Percentiles rank a stretch among this genome's conserved stretches.
phyloP scores from a whole-genome alignment of 805 yeast species.

The Hanseniaspora pseudoguilliermondii region DNA sequence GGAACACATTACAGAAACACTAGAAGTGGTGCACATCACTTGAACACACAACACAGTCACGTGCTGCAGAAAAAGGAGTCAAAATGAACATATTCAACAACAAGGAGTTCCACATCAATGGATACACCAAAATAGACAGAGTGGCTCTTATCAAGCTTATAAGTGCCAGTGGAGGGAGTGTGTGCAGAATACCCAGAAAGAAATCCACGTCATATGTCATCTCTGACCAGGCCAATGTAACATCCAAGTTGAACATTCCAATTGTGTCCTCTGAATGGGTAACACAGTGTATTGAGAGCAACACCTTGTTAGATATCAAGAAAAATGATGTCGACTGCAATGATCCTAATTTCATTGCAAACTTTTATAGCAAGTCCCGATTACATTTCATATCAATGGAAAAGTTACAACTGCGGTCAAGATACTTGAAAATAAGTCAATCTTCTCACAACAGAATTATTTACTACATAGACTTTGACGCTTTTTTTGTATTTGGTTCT shows the following conservation, averaged over 20 bases:
- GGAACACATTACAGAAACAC: too few relatives aligned
- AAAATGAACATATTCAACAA: constrained; percentile 36
- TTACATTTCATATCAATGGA: constrained; percentile 79
- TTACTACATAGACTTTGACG: constrained; percentile 83
- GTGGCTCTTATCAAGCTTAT: constrained; percentile 57
- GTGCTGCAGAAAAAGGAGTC: too few relatives aligned
- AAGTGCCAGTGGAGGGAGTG: constrained; percentile 66
- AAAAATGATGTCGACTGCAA: constrained; percentile 40
- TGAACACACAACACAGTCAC: too few relatives aligned
- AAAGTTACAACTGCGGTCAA: constrained; percentile 60
- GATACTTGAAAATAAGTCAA: constrained; percentile 32
- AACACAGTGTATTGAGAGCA: constrained; percentile 42
- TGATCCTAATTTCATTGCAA: constrained; percentile 60
- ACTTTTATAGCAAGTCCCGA: constrained; percentile 69
- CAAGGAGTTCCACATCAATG: constrained; percentile 71
- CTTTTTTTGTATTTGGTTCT: constrained; percentile 84
- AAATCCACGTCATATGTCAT: constrained; percentile 70
- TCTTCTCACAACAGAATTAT: constrained; percentile 27
- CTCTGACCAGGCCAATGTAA: constrained; percentile 54
- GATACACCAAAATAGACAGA: constrained; percentile 75
- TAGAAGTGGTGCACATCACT: too few relatives aligned
- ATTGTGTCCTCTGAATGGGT: constrained; percentile 83
- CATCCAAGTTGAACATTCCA: constrained; percentile 35
- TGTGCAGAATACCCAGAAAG: constrained; percentile 57
- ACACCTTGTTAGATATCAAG: constrained; percentile 32